Base-by-base conservation (phyloP, 2,329 filamentous ascomycete genomes). In the Pseudogymnoascus sp. region DNA sequence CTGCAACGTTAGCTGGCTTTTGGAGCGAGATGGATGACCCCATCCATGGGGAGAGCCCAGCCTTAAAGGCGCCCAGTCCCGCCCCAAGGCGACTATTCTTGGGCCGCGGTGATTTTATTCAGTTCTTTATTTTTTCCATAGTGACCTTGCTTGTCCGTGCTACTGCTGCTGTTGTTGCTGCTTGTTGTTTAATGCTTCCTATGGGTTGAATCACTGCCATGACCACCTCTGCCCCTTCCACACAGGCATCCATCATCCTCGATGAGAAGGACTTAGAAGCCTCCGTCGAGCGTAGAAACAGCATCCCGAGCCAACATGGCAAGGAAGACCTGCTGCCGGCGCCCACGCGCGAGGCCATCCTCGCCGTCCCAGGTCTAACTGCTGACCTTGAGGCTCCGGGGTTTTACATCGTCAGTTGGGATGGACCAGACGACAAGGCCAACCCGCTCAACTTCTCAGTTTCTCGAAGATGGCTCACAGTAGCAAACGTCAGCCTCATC, bases 371-470 rank as follows among this genome's bases (percentile, higher is more conserved):
- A 18, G 59, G 59, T 42, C 23, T 60, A 40, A 60, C 59, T 6
- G 59, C 34, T 25, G 34, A 60, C 4, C 18, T 42, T 18, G 59
- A 60, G 34, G 18, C 37, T 12, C 34, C 66, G 60, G 63, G 23
- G 36, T 65, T 34, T 65, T 66, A 16, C 67, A 63, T 53, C 56
- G 65, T 71, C 12, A 66, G 66, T 60, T 72, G 67, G 69, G 67
- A 70, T 53, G 67, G 65, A 0, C 65, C 65, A 1, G 64, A 67
- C 31, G 73, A 75, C 65, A 70, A 71, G 3, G 65, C 68, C 23
- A 76, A 76, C 49, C 75, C 75, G 2, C 63, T 74, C 62, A 77
- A 75, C 63, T 77, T 73, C 71, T 67, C 70, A 2, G 60, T 64
- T 12, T 67, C 62, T 60, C 65, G 64, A n/a, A 75, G 75, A 66